phyloP scores from a whole-genome alignment of 768 basidiomycete genomes.

The Trametes maxima region DNA sequence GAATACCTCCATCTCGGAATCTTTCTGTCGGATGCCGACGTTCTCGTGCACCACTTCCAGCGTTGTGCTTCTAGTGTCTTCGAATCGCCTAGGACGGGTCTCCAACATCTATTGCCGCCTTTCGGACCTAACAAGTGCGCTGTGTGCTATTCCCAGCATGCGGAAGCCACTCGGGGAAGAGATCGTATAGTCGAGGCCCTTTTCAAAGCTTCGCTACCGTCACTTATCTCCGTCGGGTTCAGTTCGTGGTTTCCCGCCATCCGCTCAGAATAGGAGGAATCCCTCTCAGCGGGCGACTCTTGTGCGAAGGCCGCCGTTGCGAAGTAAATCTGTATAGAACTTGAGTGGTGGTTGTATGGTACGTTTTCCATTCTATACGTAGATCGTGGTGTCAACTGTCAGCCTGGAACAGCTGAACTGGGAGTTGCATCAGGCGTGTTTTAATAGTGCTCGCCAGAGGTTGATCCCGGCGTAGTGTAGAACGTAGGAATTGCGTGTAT shows the following conservation, averaged over 20 bases:
- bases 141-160: conserved; percentile 38
- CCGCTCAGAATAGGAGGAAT: too few species aligned
- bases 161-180: conserved; percentile 39
- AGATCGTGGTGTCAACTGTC: too few species aligned
- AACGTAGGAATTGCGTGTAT: too few species aligned
- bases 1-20: conserved; percentile 59
- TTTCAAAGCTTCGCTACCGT: conserved; percentile 47
- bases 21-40: conserved; percentile 57
- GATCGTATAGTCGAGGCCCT: conserved; percentile 52
- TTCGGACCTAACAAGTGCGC: conserved; percentile 36
- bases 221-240: conserved; percentile 51
- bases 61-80: conserved; percentile 15
- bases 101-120: conserved; percentile 6
- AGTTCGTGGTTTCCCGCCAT: conserved; percentile 46
- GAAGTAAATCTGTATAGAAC: too few species aligned
- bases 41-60: conserved; percentile 50
- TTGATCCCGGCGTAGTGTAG: too few species aligned
- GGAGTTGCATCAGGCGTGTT: too few species aligned
- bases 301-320: too few species aligned
- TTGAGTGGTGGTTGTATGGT: too few species aligned
- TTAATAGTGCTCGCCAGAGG: too few species aligned
- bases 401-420: too few species aligned
- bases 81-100: background rate
- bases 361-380: too few species aligned
- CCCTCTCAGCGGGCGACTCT: too few species aligned